Evolutionary conservation across 2,329 filamentous ascomycete species (phyloP), one percentile per base, ranked within the genome.

Genomic region (Ustulina deusta): DNA sequence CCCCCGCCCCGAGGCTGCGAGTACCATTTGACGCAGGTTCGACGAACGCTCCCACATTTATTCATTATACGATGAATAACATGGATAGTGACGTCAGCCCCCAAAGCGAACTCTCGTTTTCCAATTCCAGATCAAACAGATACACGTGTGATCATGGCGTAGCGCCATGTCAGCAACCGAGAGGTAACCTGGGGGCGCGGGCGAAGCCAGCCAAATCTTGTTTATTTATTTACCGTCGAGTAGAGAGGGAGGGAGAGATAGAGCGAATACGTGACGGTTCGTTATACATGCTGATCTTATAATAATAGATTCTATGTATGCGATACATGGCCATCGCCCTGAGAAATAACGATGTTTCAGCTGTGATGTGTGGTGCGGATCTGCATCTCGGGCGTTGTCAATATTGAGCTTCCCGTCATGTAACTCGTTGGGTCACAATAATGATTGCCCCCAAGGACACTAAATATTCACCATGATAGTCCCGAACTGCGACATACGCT

Each of bases 171-270:
- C 36, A 59, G 62, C 57, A 34, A 42, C 57, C 20, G 15, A 34
- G 40, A 40, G 29, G 56, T 25, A 57, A 61, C 63, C 29, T 62
- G 63, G 63, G 57, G 63, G 63, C 63, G 58, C 20, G 42, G 40
- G 42, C 42, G 42, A 46, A 46, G 42, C 6, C 6, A 51, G 11
- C n/a, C 20, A 22, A 48, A 40, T 40, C 56, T 22, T 65, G 57
- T 56, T 65, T 66, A 57, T 66, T 66, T 66, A 66, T 66, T 66
- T 62, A 66, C 17, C 25, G 4, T 29, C 4, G 25, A 7, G 29
- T 32, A 32, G 29, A 7, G 29, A 32, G 29, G 29, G n/a, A 46
- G 10, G n/a, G 27, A 34, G 17, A 20, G 34, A 15, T 13, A 6
- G 27, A 10, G 46, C 11, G 3, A 22, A 4, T 42, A 34, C 0